Evolutionary conservation across 2,329 filamentous ascomycete genomes (phyloP), one percentile per base, ranked within the genome.

Genomic region (Ceratocystis smalleyi): DNA sequence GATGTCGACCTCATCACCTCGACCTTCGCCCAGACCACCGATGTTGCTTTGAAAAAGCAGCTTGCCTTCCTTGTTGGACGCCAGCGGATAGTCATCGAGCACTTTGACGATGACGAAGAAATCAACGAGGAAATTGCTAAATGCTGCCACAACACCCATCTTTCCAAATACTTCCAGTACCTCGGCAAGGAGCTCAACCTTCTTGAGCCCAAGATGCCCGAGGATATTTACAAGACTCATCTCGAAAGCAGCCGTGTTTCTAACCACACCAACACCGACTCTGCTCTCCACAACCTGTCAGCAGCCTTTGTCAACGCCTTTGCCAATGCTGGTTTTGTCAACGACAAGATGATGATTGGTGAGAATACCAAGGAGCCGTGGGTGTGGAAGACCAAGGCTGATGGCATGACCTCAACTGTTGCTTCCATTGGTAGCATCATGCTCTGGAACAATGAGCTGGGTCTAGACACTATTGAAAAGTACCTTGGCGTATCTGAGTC

Each of bases 211-310:
- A 97, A 96, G 78, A 89, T 89, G 54, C 95, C 92, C 0, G 94
- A 99, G 73, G 95, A 99, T 71, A 99, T 99, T 71, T 99, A 99
- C 82, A 99, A 99, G 79, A 96, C 91, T 72, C 94, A 99, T 75
- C 82, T 99, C 4, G 94, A 99, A 76, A 97, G 89, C 77, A 95
- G 87, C 70, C 84, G 95, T 67, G 94, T 95, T 63, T 89, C 90
- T 27, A 91, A 91, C 43, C 83, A 96, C 76, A 96, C 92, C 10
- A 96, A 96, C 72, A 84, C 95, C 59, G 94, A 99, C 73, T 99
- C 94, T 8, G 91, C 92, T 35, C 83, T 91, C 70, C 92, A 99
- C 78, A 99, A 99, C 71, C 81, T 99, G 67, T 91, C 94, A 3
- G 94, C 92, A 63, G 91, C 87, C 3, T 97, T 99, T 69, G 95